These are phyloP conservation scores for Diplosphaera chodatii DNA, from an alignment of 139 green algal species.

Conservation along the genomic window DNA sequence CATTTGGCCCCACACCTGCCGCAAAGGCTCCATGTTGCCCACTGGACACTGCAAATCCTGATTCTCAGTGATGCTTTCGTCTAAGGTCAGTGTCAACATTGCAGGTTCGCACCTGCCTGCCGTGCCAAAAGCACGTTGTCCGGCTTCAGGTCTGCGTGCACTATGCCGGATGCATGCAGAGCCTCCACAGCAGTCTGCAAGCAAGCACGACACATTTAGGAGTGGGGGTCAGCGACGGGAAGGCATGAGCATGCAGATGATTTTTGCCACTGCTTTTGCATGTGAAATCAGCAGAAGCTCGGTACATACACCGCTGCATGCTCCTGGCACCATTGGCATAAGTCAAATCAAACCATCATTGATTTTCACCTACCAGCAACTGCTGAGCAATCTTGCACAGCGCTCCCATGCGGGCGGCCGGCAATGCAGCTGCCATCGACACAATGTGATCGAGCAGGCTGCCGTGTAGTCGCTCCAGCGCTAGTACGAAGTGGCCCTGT, in stretches of 20 bases:
- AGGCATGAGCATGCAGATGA: too few species aligned
- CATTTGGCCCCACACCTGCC: too few species aligned
- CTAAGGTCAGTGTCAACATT: too few species aligned
- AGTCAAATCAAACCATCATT: neutral
- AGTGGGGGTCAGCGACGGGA: too few species aligned
- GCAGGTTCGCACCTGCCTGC: neutral
- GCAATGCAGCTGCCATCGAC: constrained; percentile 1
- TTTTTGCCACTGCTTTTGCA: too few species aligned
- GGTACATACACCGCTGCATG: too few species aligned
- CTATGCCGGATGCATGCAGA: constrained; percentile 25
- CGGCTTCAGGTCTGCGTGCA: constrained; percentile 48
- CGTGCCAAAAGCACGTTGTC: constrained; percentile 38
- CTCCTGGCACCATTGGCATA: neutral
- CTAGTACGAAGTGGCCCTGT: constrained; percentile 32
- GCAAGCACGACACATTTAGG: too few species aligned
- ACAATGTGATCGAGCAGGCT: constrained; percentile 37
- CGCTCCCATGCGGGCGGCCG: neutral
- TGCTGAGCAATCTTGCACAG: constrained; percentile 35
- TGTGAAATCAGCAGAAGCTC: too few species aligned
- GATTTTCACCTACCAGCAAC: constrained; percentile 21
- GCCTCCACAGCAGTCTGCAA: constrained; percentile 21
- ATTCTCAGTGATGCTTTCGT: too few species aligned
- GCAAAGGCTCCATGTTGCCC: too few species aligned
- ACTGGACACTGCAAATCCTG: too few species aligned
- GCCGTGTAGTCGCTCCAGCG: constrained; percentile 34